Percentiles rank a stretch among this genome's conserved stretches.
Evolutionary conservation across 2,329 filamentous ascomycete species (phyloP).

Genomic region (Phoma sp.): DNA sequence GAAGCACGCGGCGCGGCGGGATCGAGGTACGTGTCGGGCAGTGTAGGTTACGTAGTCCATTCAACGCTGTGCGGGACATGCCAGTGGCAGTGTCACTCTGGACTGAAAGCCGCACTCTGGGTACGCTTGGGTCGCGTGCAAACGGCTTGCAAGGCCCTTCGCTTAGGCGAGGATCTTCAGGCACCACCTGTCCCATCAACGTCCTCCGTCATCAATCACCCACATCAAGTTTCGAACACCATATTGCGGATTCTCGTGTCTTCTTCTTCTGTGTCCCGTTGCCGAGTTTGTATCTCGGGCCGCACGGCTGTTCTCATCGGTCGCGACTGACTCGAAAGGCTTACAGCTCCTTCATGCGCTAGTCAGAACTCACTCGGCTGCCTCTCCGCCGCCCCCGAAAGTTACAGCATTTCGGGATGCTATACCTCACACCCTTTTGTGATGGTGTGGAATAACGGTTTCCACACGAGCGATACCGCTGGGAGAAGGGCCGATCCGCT

Average conservation of each 20-base stretch:
- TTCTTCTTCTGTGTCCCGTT: background rate
- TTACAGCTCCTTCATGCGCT: conserved; percentile 11
- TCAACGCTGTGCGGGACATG: background rate
- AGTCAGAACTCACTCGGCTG: conserved; percentile 13
- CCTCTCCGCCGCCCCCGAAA: conserved; percentile 4
- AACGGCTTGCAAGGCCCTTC: conserved; percentile 13
- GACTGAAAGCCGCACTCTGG: conserved; percentile 12
- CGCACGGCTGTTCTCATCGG: conserved; percentile 11
- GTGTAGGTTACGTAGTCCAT: conserved; percentile 10
- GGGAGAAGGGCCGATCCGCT: background rate
- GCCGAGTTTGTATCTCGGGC: conserved; percentile 1
- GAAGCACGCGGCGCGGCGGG: conserved; percentile 13
- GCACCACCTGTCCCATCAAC: conserved; percentile 9
- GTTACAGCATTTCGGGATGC: conserved; percentile 4
- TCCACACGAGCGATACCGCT: conserved; percentile 1
- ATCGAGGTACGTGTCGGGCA: conserved; percentile 5
- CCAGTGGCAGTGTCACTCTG: conserved; percentile 5
- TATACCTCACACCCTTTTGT: conserved; percentile 7
- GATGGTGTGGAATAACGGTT: conserved; percentile 2
- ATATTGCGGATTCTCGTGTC: background rate
- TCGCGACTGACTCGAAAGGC: conserved; percentile 12
- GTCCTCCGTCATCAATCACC: conserved; percentile 1
- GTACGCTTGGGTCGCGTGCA: conserved; percentile 14
- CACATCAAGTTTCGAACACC: conserved; percentile 1
- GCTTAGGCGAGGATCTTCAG: conserved; percentile 20